Base-by-base conservation (phyloP, 352 stramenopile species). In the Pilasporangium apinafurcum region DNA sequence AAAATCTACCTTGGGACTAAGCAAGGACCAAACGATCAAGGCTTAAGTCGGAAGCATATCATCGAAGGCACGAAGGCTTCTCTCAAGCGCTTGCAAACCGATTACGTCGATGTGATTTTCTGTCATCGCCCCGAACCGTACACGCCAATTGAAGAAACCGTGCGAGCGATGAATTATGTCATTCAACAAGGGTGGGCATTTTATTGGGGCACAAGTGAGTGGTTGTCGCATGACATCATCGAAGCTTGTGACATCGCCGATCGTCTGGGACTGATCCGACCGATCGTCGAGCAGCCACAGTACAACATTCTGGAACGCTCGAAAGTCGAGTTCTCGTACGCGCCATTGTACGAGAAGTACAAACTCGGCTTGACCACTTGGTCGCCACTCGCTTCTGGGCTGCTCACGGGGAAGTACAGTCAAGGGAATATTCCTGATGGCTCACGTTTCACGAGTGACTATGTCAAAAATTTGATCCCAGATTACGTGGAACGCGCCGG, bases 391-490 rank as follows among this genome's bases (percentile, higher is more conserved):
- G 58, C 49, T 1, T 55, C 48, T 18, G 69, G 74, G 6, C 40
- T 82, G 3, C 53, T 86, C 29, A 82, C 74, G 24, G 70, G 53
- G 51, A 84, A 86, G 51, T 84, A 86, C 62, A 62, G 60, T 16
- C 10, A 24, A 12, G 54, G 42, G 18, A n/a, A n/a, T n/a, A 46
- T 53, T 16, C 56, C 51, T 6, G 48, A 59, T 5, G 74, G 54
- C n/a, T 83, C 51, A 9, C 62, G 51, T 35, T n/a, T 51, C 16
- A 27, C 44, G 33, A 64, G 79, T 24, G 48, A 64, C 2, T 36
- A 54, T 40, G 81, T 71, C 58, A 82, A 78, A 53, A 26, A 30
- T 21, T 39, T 53, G 32, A 37, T 53, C 38, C 40, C 57, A 43
- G 36, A 66, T 48, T 44, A 47, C 2, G 33, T 41, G n/a, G 41